Base-by-base conservation (phyloP, 192 early-diverging fungal species). In the Coemansia sp. region DNA sequence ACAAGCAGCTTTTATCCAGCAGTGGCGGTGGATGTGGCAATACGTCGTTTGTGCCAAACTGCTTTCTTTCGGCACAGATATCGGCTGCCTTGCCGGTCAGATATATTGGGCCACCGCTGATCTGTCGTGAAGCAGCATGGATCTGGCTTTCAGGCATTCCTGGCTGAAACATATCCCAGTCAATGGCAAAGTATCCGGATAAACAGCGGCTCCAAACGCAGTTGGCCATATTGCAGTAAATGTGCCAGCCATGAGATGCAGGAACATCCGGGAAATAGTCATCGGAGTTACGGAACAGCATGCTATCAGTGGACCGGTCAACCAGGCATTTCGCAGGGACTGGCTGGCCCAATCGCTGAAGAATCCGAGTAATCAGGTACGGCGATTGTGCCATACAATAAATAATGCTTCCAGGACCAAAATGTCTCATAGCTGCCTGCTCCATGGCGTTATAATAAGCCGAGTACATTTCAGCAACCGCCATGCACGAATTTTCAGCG, bases 111-210 rank as follows among this genome's bases (percentile, higher is more conserved):
- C 83, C 80, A 7, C 81, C 83, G 48, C 75, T 79, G 3, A 85
- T 52, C 15, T 61, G 54, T 11, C 83, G 79, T 11, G 76, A 58
- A 12, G 60, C 62, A 1, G 81, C 81, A 60, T 85, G 83, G 28
- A 64, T 68, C 12, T 55, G 64, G 23, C 81, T 74, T 26, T 74
- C 81, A 6, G 32, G 34, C 32, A 61, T 65, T 5, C 66, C 51
- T n/a, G 81, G 71, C 54, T 76, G 58, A 44, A 82, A 85, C 82
- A 85, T 85, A 38, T 84, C 83, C 82, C 82, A 85, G 48, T 85
- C 83, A 0, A 51, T 49, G 16, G 51, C 52, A 53, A 68, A 53
- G 11, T 45, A 44, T 11, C n/a, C 21, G 2, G 32, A 15, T 14
- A 81, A 42, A 10, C 37, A 21, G 11, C 56, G 54, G 36, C 76